These are phyloP conservation scores for Pseudevernia furfuracea DNA, from an alignment of 495 filamentous ascomycete genomes.

Conservation along the genomic window DNA sequence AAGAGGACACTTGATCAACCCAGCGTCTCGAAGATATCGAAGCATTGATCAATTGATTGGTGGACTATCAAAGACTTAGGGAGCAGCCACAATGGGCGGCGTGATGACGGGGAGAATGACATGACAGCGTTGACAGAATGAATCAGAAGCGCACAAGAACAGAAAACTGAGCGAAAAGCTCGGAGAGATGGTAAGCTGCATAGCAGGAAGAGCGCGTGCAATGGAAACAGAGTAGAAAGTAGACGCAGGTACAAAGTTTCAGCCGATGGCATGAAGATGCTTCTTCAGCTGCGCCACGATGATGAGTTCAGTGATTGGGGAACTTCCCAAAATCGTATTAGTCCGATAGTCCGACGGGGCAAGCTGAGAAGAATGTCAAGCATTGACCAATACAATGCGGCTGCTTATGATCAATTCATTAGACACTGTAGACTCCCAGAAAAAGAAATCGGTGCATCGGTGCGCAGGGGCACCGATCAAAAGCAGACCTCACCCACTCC, in stretches of 20 bases:
- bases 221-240: constrained; percentile 5
- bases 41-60: constrained; percentile 10
- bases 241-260: constrained; percentile 5
- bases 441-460: neutral
- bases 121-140: constrained; percentile 7
- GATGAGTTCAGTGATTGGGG: neutral
- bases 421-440: too few species aligned
- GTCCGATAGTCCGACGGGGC: constrained; percentile 4
- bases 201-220: constrained; percentile 1
- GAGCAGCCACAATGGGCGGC: neutral
- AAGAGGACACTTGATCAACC: neutral
- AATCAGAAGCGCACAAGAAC: neutral
- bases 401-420: constrained; percentile 1
- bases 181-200: neutral
- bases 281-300: constrained; percentile 20
- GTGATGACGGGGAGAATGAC: neutral
- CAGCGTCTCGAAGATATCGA: neutral
- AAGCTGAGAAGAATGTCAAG: constrained; percentile 9
- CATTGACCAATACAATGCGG: constrained; percentile 5
- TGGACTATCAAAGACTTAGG: neutral
- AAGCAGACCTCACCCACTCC: neutral
- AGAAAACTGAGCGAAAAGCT: neutral
- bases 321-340: constrained; percentile 4
- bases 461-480: neutral
- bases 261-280: constrained; percentile 8